Evolutionary conservation across 2,329 filamentous ascomycete genomes (phyloP), one percentile per base, ranked within the genome.

Genomic region (Piedraia hortae): DNA sequence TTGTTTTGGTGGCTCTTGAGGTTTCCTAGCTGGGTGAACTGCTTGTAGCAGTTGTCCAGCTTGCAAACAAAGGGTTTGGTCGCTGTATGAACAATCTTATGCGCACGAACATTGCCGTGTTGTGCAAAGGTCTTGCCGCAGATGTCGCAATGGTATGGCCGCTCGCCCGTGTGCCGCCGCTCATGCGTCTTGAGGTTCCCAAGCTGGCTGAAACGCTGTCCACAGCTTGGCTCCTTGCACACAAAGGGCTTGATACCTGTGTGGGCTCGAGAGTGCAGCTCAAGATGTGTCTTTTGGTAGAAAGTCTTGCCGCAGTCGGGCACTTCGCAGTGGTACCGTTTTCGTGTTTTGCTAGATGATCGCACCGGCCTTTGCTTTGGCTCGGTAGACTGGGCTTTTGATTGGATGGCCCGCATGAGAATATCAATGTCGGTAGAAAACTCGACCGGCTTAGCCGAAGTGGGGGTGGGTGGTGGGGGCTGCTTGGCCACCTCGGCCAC

Each of bases 1-100:
- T 80, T 82, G 50, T 91, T 91, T 46, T 89, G 77, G 39, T 93
- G 82, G 2, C 71, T 74, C 69, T 93, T 93, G 33, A 91, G 59
- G 39, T 91, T 91, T 5, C 82, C 82, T 2, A 82, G 59, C 34
- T 88, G 74, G 0, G 75, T 88, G 41, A 91, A 91, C 19, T 67
- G 59, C 50, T 90, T 91, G 28, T 65, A 63, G 48, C 82, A 93
- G 28, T 64, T 58, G 34, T 89, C 77, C 5, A 91, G 55, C 28
- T 60, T 64, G 47, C 82, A 93, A 14, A 62, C 59, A 41, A 71
- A 90, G 1, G 68, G 72, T 46, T 85, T 88, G 16, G 62, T 55
- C 20, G 67, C 59, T 28, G 66, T 57, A 44, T 90, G 80, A 2
- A 74, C 75, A 35, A 72, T 70, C 48, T 69, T 62, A 47, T 91